Base-by-base conservation (phyloP, 495 filamentous ascomycete species). In the Aspergillus leporis region DNA sequence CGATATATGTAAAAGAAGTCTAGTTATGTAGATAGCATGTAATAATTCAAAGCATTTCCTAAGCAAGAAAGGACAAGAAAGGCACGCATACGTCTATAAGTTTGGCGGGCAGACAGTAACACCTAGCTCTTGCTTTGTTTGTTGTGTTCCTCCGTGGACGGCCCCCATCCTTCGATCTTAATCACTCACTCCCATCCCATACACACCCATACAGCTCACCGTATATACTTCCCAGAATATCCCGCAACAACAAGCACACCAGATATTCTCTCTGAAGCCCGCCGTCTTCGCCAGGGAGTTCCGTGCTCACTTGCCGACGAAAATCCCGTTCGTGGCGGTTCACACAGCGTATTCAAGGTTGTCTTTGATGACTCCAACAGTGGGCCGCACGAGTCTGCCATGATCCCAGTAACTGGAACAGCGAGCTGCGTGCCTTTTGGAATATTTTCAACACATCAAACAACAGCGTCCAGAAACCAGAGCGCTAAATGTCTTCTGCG, bases 311-410 rank as follows among this genome's bases (percentile, higher is more conserved):
- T 61, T 53, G 62, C 46, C 21, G 45, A 61, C 38, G 55, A 56
- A 59, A 25, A 7, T 38, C 59, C 59, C 28, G 28, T 31, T 19
- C 45, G 18, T 31, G 62, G 62, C 19, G 55, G 55, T 51, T 61
- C 59, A 23, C 62, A 61, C 51, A 21, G 38, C 34, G 47, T 61
- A 7, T 65, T 59, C 55, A 55, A 61, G 46, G 14, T 65, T 28
- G 23, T 61, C 51, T 65, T 61, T 49, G 28, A 65, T 53, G 62
- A 61, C 31, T 61, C 59, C n/a, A 22, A 34, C 46, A 48, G 25
- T 65, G 62, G 62, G 58, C 62, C 49, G 62, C 62, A 5, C 40
- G 40, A 43, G 22, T 59, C 25, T 31, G 23, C 46, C 4, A 52
- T 12, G 40, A 57, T 50, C 18, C 48, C 8, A 28, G 41, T 19